These are phyloP conservation scores for Neurospora pannonica DNA, from an alignment of 495 filamentous ascomycete species.

Conservation along the genomic window DNA sequence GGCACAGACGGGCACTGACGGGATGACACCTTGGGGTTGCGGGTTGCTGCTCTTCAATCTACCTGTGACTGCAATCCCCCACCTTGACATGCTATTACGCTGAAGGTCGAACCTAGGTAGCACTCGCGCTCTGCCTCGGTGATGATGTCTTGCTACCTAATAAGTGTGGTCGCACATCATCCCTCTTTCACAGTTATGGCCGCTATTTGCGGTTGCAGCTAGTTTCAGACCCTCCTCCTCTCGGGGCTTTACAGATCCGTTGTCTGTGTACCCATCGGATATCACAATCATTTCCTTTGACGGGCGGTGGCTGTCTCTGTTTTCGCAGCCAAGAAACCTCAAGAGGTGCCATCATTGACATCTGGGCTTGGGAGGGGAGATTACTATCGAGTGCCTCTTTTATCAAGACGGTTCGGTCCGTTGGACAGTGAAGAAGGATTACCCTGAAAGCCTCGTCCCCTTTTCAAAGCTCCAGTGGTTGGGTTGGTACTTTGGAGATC, in stretches of 20 bases:
- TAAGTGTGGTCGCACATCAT: not conserved
- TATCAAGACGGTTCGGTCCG: not conserved
- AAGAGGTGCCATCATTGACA: not conserved
- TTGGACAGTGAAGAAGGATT: not conserved
- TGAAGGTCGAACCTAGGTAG: not conserved
- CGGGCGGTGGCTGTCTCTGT: not conserved
- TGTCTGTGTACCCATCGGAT: not conserved
- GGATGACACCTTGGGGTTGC: not conserved
- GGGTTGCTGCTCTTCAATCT: not conserved
- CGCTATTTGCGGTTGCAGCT: not conserved
- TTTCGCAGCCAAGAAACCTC: not conserved
- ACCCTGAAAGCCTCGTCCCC: not conserved
- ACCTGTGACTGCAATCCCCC: not conserved
- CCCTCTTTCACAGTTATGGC: not conserved
- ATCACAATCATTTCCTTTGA: not conserved
- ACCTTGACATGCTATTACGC: not conserved
- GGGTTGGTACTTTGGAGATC: not conserved
- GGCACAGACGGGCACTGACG: not conserved
- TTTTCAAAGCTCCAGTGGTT: not conserved
- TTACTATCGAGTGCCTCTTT: not conserved
- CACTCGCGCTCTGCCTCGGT: not conserved
- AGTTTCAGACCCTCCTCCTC: not conserved
- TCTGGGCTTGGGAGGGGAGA: not conserved
- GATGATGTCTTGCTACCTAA: not conserved
- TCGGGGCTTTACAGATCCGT: not conserved